Evolutionary conservation across 306 rosid species (phyloP).

Genomic region (Castanea crenata): DNA sequence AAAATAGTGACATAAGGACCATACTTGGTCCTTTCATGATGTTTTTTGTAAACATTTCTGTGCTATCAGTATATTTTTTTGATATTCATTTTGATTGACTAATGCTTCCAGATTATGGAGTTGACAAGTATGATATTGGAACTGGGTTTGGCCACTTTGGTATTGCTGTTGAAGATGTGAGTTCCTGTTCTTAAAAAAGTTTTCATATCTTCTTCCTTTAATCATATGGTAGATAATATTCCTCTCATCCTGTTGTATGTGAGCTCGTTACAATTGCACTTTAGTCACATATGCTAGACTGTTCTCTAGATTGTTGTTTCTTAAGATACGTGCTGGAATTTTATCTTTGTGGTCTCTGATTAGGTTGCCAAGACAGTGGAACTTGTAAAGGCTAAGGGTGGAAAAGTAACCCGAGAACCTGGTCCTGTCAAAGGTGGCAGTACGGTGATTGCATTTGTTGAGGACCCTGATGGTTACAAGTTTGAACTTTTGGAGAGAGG

Average conservation of each 20-base stretch:
- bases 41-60: conserved; percentile 16
- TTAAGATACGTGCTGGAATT: conserved; percentile 2
- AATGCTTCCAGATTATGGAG: conserved; percentile 70
- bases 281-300: conserved; percentile 10
- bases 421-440: conserved; percentile 75
- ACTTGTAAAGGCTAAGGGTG: conserved; percentile 84
- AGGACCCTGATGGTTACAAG: conserved; percentile 96
- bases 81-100: conserved; percentile 25
- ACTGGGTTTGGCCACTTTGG: conserved; percentile 85
- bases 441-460: conserved; percentile 64
- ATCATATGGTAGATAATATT: not conserved
- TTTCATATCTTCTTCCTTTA: conserved; percentile 9
- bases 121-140: conserved; percentile 79
- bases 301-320: conserved; percentile 21
- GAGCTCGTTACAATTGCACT: conserved; percentile 6
- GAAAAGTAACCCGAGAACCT: conserved; percentile 79
- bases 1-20: not conserved
- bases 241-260: not conserved
- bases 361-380: conserved; percentile 86
- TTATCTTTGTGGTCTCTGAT: conserved; percentile 20
- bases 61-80: conserved; percentile 10
- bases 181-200: conserved; percentile 29
- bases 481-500: conserved; percentile 84
- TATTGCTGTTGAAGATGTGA: conserved; percentile 90
- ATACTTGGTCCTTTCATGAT: conserved; percentile 1